phyloP scores from a whole-genome alignment of 495 filamentous ascomycete species.

The Penicillium waksmanii region DNA sequence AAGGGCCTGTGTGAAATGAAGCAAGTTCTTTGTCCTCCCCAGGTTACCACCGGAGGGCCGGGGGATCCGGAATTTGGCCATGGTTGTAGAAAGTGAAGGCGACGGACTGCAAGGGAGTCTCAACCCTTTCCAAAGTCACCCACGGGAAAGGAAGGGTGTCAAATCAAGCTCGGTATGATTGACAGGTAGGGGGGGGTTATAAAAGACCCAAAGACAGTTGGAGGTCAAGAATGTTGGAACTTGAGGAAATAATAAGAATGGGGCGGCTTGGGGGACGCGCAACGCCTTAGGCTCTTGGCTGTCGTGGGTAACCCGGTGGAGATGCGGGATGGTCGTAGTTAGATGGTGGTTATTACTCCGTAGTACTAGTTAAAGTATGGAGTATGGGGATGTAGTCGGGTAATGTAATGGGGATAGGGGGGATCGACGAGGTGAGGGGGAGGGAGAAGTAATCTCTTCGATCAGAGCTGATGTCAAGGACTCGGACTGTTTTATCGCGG shows the following conservation, averaged over 20 bases:
- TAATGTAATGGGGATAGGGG: too few relatives aligned
- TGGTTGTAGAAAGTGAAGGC: conserved; percentile 11
- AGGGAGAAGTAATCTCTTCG: too few relatives aligned
- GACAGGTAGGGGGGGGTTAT: not conserved
- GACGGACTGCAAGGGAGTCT: conserved; percentile 31
- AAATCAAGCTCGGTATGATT: conserved; percentile 7
- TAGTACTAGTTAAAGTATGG: not conserved
- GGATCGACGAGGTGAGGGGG: conserved; percentile 13
- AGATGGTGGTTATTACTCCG: too few relatives aligned
- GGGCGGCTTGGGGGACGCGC: conserved; percentile 16
- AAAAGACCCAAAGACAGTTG: not conserved
- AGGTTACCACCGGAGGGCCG: conserved; percentile 41
- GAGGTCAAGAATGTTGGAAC: not conserved
- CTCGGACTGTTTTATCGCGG: not conserved
- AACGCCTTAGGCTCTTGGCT: conserved; percentile 14
- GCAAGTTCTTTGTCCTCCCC: conserved; percentile 50
- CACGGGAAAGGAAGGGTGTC: not conserved
- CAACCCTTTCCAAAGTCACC: conserved; percentile 17
- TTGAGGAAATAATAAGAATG: conserved; percentile 1
- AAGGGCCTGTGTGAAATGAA: conserved; percentile 62
- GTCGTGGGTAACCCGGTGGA: not conserved
- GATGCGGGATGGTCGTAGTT: not conserved
- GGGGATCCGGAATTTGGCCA: conserved; percentile 36
- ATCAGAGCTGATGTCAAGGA: conserved; percentile 1
- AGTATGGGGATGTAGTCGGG: not conserved